Percentiles rank a stretch among this genome's conserved stretches.
Conservation (phyloP, 1,284 basidiomycete genomes). For the Athelia psychrophila region DNA sequence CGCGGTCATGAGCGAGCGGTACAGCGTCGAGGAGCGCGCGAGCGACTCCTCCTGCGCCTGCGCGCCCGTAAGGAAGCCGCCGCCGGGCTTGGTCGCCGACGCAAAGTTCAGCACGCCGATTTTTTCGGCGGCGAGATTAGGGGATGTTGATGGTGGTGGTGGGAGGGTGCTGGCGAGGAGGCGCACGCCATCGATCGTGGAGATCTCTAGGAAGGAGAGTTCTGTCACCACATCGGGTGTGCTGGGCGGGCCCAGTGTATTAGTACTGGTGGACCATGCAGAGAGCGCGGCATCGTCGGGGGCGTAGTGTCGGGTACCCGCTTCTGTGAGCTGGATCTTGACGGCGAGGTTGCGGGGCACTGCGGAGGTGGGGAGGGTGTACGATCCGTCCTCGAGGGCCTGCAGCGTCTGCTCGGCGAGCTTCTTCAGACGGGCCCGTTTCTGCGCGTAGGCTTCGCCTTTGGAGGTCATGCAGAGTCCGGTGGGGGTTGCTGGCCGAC, state of each 20-base stretch:
- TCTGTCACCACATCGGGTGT: conserved; percentile 18
- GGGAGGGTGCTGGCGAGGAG: conserved; percentile 11
- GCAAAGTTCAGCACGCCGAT: conserved; percentile 67
- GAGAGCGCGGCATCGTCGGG: conserved; percentile 29
- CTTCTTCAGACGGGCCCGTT: conserved; percentile 16
- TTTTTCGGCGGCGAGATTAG: conserved; percentile 23
- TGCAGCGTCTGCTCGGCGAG: conserved; percentile 28
- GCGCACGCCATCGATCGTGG: conserved; percentile 50
- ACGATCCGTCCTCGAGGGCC: conserved; percentile 23
- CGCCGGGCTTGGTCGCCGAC: conserved; percentile 65
- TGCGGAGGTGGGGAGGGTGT: conserved; percentile 14
- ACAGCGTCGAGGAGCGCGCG: conserved; percentile 64
- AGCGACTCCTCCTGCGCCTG: conserved; percentile 74
- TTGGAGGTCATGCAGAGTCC: neutral
- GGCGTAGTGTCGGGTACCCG: conserved; percentile 39
- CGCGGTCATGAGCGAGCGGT: conserved; percentile 52
- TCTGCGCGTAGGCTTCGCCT: neutral
- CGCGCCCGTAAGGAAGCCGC: conserved; percentile 63
- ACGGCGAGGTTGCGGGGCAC: conserved; percentile 28
- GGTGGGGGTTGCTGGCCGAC: too few species aligned
- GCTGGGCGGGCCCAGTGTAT: too few species aligned
- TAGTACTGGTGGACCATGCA: conserved; percentile 27
- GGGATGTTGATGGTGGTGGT: conserved; percentile 23
- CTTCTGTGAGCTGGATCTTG: conserved; percentile 27
- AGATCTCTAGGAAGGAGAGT: conserved; percentile 46